phyloP scores from a whole-genome alignment of 805 yeast species.

The Metschnikowia amazonensis region DNA sequence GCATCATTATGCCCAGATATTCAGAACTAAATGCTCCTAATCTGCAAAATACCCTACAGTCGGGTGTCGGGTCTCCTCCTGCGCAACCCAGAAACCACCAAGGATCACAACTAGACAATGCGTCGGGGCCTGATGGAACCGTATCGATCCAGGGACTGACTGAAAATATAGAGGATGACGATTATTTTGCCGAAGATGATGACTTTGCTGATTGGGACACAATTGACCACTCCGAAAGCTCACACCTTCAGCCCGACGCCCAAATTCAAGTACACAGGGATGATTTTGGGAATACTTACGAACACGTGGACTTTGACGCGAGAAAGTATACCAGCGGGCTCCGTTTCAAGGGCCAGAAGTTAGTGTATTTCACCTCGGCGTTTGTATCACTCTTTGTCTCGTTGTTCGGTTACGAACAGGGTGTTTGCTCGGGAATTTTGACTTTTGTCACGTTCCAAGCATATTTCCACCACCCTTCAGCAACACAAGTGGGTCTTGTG shows the following conservation, averaged over 20 bases:
- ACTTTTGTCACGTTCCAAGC: slow-evolving; percentile 67
- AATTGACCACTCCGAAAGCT: slow-evolving; percentile 10
- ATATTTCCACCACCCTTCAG: slow-evolving; percentile 17
- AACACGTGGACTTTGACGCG: slow-evolving; percentile 35
- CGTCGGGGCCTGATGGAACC: background rate
- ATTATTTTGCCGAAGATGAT: slow-evolving; percentile 7
- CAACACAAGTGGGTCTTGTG: slow-evolving; percentile 18
- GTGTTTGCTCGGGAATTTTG: slow-evolving; percentile 84
- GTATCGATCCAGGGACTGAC: background rate
- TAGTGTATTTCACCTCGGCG: slow-evolving; percentile 44
- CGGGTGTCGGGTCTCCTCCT: background rate
- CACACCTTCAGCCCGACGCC: slow-evolving; percentile 8
- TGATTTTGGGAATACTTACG: slow-evolving; percentile 33
- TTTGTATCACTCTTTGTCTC: slow-evolving; percentile 43
- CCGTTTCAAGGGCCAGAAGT: slow-evolving; percentile 35
- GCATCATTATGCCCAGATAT: background rate
- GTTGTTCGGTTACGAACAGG: slow-evolving; percentile 45
- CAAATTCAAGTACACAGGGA: slow-evolving; percentile 18
- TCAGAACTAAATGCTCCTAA: background rate
- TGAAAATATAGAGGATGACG: background rate
- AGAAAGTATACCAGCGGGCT: slow-evolving; percentile 29
- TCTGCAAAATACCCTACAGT: background rate
- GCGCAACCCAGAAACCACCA: background rate
- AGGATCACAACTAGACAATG: background rate
- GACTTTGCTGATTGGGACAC: slow-evolving; percentile 17